Conservation (phyloP, 148 eudicot genomes). For the Oxyria digyna region DNA sequence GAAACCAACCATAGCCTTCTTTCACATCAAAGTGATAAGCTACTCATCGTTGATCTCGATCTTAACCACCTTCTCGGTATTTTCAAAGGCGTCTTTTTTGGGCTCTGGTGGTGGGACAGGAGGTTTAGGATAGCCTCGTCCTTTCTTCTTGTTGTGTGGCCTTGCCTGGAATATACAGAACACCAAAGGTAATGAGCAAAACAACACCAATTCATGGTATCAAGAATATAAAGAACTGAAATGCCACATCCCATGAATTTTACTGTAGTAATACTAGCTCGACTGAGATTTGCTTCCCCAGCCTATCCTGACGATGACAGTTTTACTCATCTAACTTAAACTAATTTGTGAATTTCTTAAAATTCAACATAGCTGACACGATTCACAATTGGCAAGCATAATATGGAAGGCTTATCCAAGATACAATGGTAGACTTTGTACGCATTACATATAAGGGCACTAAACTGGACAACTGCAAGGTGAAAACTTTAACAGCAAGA, state of each 20-base stretch:
- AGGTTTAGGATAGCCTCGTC: constrained; percentile 45
- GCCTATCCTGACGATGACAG: too few relatives aligned
- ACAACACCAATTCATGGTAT: neutral
- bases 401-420: too few relatives aligned
- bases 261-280: neutral
- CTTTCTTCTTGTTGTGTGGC: constrained; percentile 48
- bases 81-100: constrained; percentile 33
- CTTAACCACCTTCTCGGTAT: constrained; percentile 14
- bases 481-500: too few relatives aligned
- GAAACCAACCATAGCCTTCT: neutral
- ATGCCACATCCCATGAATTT: neutral
- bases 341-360: too few relatives aligned
- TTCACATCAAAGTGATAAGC: constrained; percentile 1
- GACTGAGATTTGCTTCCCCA: too few relatives aligned
- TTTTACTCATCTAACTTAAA: too few relatives aligned
- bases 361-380: too few relatives aligned
- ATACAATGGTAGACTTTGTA: too few relatives aligned
- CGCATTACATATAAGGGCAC: too few relatives aligned
- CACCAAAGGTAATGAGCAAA: neutral
- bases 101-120: constrained; percentile 31
- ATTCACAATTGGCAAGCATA: too few relatives aligned
- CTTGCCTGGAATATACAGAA: constrained; percentile 29
- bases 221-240: neutral
- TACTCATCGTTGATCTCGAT: constrained; percentile 22
- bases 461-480: too few relatives aligned